These are phyloP conservation scores for Areca catechu DNA, from an alignment of 176 grass and related monocot genomes.

Conservation along the genomic window DNA sequence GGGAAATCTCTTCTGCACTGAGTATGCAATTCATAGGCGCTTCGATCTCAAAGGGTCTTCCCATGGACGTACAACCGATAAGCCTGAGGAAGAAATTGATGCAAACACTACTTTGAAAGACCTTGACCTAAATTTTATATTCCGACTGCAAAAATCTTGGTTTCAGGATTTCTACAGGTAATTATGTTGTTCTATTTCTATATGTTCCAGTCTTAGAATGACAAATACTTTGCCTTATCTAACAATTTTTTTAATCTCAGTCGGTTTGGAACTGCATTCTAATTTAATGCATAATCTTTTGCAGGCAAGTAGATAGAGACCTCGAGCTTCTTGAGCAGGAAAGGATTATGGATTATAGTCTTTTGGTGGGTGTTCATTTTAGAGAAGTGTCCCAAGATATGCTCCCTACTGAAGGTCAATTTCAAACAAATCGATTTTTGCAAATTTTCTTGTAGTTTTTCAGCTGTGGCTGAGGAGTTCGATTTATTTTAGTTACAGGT, in stretches of 20 bases:
- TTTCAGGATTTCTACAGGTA: conserved; percentile 67
- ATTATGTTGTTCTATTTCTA: neutral
- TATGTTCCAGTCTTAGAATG: no score
- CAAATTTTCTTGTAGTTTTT: no score
- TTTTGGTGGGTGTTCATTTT: conserved; percentile 86
- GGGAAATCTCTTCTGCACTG: conserved; percentile 68
- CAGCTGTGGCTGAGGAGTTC: no score
- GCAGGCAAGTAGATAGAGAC: conserved; percentile 86
- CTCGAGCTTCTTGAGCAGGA: conserved; percentile 82
- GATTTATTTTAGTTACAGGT: conserved; percentile 24
- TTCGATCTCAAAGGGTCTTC: conserved; percentile 82
- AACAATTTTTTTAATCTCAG: neutral
- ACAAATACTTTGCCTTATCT: neutral
- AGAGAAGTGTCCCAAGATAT: conserved; percentile 54
- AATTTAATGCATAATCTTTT: neutral
- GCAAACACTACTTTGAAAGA: conserved; percentile 71
- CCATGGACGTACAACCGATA: conserved; percentile 72
- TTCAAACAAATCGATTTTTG: neutral
- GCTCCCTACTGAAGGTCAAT: conserved; percentile 6
- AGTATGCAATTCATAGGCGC: conserved; percentile 52
- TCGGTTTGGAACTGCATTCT: neutral
- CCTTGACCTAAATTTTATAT: conserved; percentile 87
- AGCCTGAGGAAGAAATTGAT: conserved; percentile 63
- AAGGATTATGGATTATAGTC: conserved; percentile 94
- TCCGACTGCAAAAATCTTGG: conserved; percentile 51